These are phyloP conservation scores for Phytopythium montanum DNA, from an alignment of 352 stramenopile species.

Conservation along the genomic window DNA sequence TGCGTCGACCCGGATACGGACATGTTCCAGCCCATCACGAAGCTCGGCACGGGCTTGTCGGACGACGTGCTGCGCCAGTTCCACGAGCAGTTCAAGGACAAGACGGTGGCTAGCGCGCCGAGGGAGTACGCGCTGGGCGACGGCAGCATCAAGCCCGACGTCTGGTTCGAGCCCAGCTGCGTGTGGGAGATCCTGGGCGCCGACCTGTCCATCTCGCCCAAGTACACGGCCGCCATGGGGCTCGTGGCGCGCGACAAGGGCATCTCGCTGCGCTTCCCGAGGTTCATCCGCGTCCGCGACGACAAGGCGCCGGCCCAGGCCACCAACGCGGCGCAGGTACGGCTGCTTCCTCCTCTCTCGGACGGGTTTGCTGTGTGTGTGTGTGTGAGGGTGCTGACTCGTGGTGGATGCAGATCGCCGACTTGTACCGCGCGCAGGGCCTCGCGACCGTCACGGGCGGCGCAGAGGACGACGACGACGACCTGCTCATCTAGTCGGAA, in stretches of 20 bases:
- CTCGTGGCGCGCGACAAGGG: slow-evolving; percentile 90
- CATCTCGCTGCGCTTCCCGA: slow-evolving; percentile 98
- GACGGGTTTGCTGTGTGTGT: neutral
- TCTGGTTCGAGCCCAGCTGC: slow-evolving; percentile 95
- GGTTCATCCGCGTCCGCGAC: slow-evolving; percentile 96
- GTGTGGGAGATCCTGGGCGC: slow-evolving; percentile 99
- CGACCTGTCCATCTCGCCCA: slow-evolving; percentile 97
- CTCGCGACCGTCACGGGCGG: slow-evolving; percentile 57
- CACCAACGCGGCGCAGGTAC: slow-evolving; percentile 95
- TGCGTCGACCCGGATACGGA: slow-evolving; percentile 98
- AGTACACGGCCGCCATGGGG: slow-evolving; percentile 95
- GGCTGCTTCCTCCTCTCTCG: neutral
- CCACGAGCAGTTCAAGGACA: slow-evolving; percentile 78
- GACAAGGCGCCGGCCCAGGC: slow-evolving; percentile 97
- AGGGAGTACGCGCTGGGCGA: slow-evolving; percentile 93
- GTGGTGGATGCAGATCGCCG: slow-evolving; percentile 51
- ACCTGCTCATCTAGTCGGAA: slow-evolving; percentile 74
- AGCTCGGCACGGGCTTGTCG: slow-evolving; percentile 98
- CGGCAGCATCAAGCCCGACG: slow-evolving; percentile 79
- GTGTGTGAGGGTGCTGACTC: neutral
- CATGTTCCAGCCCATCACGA: slow-evolving; percentile 98
- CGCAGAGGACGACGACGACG: slow-evolving; percentile 68
- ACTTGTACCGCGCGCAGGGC: slow-evolving; percentile 77
- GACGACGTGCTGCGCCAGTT: slow-evolving; percentile 96
- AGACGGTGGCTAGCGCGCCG: slow-evolving; percentile 78